Conservation (phyloP, 2,329 filamentous ascomycete genomes). For the Cryphonectria parasitica region DNA sequence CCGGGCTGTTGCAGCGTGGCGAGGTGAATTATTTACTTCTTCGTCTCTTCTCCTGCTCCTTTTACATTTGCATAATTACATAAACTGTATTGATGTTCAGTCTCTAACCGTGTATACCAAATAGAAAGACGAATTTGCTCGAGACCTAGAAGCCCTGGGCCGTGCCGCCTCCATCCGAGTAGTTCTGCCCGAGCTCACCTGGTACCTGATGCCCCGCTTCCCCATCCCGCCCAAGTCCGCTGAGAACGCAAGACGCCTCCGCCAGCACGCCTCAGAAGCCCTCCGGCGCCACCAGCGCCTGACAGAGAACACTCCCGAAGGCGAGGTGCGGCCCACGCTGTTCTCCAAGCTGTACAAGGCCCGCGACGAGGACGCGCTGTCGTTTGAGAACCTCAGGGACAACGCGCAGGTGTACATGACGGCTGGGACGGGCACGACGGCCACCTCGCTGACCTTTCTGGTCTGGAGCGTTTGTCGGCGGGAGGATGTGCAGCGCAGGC, state of each 20-base stretch:
- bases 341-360: slow-evolving; percentile 44
- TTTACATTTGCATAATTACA: too few species aligned
- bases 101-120: not conserved
- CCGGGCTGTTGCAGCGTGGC: slow-evolving; percentile 55
- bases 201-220: slow-evolving; percentile 32
- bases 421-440: slow-evolving; percentile 57
- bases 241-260: not conserved
- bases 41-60: too few species aligned
- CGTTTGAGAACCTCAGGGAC: slow-evolving; percentile 39
- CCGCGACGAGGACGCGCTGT: slow-evolving; percentile 35
- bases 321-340: slow-evolving; percentile 35
- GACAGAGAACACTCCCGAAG: not conserved
- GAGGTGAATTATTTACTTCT: slow-evolving; percentile 42
- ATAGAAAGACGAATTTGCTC: slow-evolving; percentile 45
- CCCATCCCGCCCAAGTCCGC: slow-evolving; percentile 26
- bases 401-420: slow-evolving; percentile 51
- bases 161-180: slow-evolving; percentile 33
- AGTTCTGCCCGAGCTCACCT: slow-evolving; percentile 37
- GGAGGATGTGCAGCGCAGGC: slow-evolving; percentile 36
- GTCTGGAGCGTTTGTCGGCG: slow-evolving; percentile 44
- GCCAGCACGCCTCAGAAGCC: slow-evolving; percentile 24
- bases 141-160: slow-evolving; percentile 41
- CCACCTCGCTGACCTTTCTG: slow-evolving; percentile 53
- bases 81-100: too few species aligned
- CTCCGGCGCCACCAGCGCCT: not conserved